A percentile compares a stretch with the other conserved stretches of the same genome.
Conservation (phyloP, 768 basidiomycete species). For the Agaricus subrufescens region DNA sequence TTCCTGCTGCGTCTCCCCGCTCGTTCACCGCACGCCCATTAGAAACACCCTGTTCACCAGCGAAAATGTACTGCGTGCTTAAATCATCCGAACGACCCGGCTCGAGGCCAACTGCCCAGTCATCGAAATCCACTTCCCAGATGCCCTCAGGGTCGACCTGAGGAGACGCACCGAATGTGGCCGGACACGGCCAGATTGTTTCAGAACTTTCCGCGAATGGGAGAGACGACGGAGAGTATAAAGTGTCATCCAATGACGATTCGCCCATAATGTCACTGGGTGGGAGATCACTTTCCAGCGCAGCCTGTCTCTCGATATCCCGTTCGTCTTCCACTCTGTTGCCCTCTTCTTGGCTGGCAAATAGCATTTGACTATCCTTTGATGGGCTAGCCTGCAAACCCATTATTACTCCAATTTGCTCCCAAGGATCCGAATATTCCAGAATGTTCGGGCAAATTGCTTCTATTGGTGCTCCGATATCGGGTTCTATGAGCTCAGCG, state of each 20-base stretch:
- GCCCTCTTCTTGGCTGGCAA: background rate
- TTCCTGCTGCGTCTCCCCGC: too few species aligned
- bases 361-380: background rate
- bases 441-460: background rate
- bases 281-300: constrained; percentile 2
- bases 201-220: constrained; percentile 5
- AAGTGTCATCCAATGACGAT: background rate
- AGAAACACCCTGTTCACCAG: background rate
- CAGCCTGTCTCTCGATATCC: background rate
- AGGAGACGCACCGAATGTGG: background rate
- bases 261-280: constrained; percentile 6
- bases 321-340: background rate
- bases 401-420: background rate
- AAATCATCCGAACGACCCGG: background rate
- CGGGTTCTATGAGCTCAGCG: too few species aligned
- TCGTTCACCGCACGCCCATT: background rate
- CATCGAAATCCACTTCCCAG: background rate
- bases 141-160: background rate
- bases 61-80: too few species aligned
- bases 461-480: background rate
- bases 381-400: background rate
- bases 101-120: background rate
- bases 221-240: constrained; percentile 1
- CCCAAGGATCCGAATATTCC: constrained; percentile 8
- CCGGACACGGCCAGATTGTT: background rate